phyloP scores from a whole-genome alignment of 2,329 filamentous ascomycete genomes.

The Aspergillus glaucus region DNA sequence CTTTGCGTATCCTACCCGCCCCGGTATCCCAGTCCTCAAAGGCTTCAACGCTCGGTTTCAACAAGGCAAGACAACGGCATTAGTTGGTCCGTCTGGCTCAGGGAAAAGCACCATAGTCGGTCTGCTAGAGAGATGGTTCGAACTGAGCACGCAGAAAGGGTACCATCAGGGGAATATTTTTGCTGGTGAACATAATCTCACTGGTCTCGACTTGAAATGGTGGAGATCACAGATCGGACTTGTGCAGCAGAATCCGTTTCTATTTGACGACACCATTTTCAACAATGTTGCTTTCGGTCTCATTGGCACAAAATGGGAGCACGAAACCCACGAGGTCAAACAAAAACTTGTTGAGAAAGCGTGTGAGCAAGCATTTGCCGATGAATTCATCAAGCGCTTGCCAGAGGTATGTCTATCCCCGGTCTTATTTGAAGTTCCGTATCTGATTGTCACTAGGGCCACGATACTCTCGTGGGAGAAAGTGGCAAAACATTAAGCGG shows the following conservation, averaged over 20 bases:
- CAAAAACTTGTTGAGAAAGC: conserved; percentile 54
- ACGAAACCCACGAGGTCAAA: conserved; percentile 27
- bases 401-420: conserved; percentile 32
- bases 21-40: conserved; percentile 30
- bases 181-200: conserved; percentile 49
- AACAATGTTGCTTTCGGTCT: conserved; percentile 58
- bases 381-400: conserved; percentile 61
- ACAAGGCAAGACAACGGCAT: conserved; percentile 34
- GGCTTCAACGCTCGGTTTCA: conserved; percentile 28
- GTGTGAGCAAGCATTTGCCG: conserved; percentile 61
- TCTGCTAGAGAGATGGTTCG: conserved; percentile 40
- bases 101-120: conserved; percentile 43
- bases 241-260: conserved; percentile 62
- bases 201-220: conserved; percentile 56
- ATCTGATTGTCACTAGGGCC: conserved; percentile 45
- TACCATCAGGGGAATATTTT: conserved; percentile 43
- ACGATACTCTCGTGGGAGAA: conserved; percentile 70
- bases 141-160: conserved; percentile 12
- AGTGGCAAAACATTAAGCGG: conserved; percentile 71
- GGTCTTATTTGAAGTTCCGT: not conserved
- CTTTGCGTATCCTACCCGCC: conserved; percentile 62
- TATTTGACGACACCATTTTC: conserved; percentile 61
- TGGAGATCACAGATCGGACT: conserved; percentile 55
- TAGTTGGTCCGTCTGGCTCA: conserved; percentile 42
- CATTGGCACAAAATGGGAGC: conserved; percentile 29